A percentile compares a stretch with the other conserved stretches of the same genome.
Conservation (phyloP, 2,329 filamentous ascomycete species). For the Botrytis galanthina region DNA sequence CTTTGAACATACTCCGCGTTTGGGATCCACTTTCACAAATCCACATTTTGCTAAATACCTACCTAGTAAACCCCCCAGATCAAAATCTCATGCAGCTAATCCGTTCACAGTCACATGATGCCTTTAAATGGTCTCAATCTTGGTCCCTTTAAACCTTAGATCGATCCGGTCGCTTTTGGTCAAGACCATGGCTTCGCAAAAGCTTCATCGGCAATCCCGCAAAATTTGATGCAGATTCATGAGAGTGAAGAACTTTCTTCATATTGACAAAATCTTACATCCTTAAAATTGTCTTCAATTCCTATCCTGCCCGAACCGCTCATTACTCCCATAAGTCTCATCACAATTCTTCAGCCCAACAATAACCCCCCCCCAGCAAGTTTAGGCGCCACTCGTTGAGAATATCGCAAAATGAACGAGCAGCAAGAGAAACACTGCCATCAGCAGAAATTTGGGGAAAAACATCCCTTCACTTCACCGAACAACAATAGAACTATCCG, state of each 20-base stretch:
- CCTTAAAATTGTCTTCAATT: neutral
- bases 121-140: neutral
- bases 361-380: neutral
- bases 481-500: neutral
- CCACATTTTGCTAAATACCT: neutral
- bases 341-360: slow-evolving; percentile 11
- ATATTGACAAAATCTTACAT: neutral
- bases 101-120: neutral
- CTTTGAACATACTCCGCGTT: neutral
- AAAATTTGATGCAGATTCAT: neutral
- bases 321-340: neutral
- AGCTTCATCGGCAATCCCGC: neutral
- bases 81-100: neutral
- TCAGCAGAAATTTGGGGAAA: neutral
- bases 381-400: slow-evolving; percentile 1
- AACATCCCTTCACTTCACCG: neutral
- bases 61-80: neutral
- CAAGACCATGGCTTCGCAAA: neutral
- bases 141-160: neutral
- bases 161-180: neutral
- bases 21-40: neutral
- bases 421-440: neutral
- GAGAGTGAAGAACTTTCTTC: neutral
- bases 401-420: neutral
- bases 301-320: neutral